Evolutionary conservation across 2,329 filamentous ascomycete species (phyloP).

Genomic region (Anisogramma anomala): DNA sequence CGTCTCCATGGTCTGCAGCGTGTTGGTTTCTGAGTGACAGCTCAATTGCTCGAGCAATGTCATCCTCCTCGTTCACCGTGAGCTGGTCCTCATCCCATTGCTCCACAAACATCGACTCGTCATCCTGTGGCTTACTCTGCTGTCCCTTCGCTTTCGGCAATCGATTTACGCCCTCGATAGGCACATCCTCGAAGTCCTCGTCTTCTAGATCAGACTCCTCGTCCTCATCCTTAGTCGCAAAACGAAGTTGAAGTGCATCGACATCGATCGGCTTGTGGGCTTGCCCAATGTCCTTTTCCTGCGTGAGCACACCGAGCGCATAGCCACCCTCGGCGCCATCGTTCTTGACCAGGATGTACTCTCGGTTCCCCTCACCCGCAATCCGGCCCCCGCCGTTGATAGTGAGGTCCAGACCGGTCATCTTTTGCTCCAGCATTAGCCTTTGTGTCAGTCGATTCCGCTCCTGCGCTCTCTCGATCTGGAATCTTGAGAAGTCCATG

Average conservation of each 20-base stretch:
- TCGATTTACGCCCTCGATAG: conserved; percentile 79
- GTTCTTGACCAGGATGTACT: conserved; percentile 95
- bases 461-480: conserved; percentile 87
- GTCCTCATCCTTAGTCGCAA: conserved; percentile 43
- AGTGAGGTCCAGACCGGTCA: conserved; percentile 65
- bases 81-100: conserved; percentile 18
- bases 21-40: conserved; percentile 66
- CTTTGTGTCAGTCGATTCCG: conserved; percentile 90
- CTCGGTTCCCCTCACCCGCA: conserved; percentile 75
- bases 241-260: conserved; percentile 52
- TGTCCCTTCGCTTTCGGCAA: conserved; percentile 47
- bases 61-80: conserved; percentile 37
- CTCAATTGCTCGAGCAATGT: conserved; percentile 70
- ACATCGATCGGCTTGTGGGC: conserved; percentile 86
- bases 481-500: conserved; percentile 94
- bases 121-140: background rate
- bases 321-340: conserved; percentile 90
- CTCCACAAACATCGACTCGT: conserved; percentile 34
- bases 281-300: conserved; percentile 66
- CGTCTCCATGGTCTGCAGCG: conserved; percentile 23
- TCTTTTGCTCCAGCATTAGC: conserved; percentile 87
- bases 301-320: conserved; percentile 87
- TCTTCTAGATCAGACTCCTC: conserved; percentile 56
- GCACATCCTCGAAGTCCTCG: conserved; percentile 83
- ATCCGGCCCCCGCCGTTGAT: conserved; percentile 56